phyloP scores from a whole-genome alignment of 2,329 filamentous ascomycete genomes.

The Incumbomyces lentus region DNA sequence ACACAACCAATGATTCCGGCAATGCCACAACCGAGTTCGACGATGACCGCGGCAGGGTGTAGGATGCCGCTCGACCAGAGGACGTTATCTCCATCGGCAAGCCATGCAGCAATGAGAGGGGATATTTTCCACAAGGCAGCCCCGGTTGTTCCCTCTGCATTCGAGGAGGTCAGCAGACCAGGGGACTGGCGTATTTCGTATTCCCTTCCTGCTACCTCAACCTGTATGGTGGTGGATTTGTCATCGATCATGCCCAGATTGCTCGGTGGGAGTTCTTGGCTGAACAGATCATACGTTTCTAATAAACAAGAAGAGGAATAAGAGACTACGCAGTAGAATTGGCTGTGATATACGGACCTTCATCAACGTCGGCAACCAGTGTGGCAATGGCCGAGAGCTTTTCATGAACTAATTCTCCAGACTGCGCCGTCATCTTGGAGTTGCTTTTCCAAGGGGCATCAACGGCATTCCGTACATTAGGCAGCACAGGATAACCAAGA shows the following conservation, averaged over 20 bases:
- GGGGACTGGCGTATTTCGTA: slow-evolving; percentile 76
- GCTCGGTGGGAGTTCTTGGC: slow-evolving; percentile 59
- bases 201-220: slow-evolving; percentile 59
- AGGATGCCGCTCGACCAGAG: slow-evolving; percentile 51
- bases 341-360: slow-evolving; percentile 38
- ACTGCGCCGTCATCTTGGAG: background rate
- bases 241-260: slow-evolving; percentile 80
- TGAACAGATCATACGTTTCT: slow-evolving; percentile 87
- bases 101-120: slow-evolving; percentile 70
- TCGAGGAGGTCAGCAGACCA: slow-evolving; percentile 64
- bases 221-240: slow-evolving; percentile 52
- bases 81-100: slow-evolving; percentile 52
- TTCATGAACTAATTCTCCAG: background rate
- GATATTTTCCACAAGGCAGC: slow-evolving; percentile 92
- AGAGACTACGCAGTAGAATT: background rate
- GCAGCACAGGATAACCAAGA: too few species aligned
- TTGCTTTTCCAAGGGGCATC: background rate
- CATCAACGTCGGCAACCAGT: slow-evolving; percentile 35
- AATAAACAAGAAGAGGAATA: slow-evolving; percentile 7
- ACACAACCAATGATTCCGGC: slow-evolving; percentile 67
- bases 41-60: slow-evolving; percentile 44
- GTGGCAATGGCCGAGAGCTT: slow-evolving; percentile 16
- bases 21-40: slow-evolving; percentile 85
- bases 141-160: slow-evolving; percentile 63
- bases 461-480: too few species aligned